phyloP scores from a whole-genome alignment of 176 grass and related monocot genomes.

The Calamus simplicifolius region DNA sequence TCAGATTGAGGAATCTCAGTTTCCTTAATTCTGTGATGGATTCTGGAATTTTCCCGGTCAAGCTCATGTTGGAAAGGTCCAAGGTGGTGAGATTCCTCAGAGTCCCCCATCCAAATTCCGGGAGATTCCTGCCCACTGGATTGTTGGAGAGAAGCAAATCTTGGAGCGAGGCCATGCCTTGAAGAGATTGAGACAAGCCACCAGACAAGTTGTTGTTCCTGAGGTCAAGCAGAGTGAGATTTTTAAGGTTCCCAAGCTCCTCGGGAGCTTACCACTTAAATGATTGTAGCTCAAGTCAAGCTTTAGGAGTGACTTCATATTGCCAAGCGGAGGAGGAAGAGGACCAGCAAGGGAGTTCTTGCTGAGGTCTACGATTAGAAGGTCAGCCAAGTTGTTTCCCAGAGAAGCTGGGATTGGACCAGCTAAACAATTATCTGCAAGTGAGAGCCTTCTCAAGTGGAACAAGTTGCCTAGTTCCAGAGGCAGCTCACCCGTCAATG shows the following conservation, averaged over 20 bases:
- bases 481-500: constrained; percentile 9
- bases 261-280: not conserved
- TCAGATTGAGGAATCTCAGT: constrained; percentile 5
- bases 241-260: constrained; percentile 4
- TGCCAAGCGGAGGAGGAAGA: constrained; percentile 4
- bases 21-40: not conserved
- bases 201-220: constrained; percentile 16
- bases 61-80: constrained; percentile 2
- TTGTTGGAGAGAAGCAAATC: constrained; percentile 14
- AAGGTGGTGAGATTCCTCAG: constrained; percentile 3
- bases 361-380: constrained; percentile 16
- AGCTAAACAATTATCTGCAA: not conserved
- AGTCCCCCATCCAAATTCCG: not conserved
- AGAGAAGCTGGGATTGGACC: constrained; percentile 3
- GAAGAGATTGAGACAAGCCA: not conserved
- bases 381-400: constrained; percentile 1
- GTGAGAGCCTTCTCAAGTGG: not conserved
- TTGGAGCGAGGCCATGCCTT: not conserved
- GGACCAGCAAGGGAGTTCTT: constrained; percentile 7
- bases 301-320: constrained; percentile 8
- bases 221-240: constrained; percentile 9
- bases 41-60: constrained; percentile 4
- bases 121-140: constrained; percentile 6
- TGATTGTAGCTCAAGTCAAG: constrained; percentile 12
- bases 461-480: constrained; percentile 10